phyloP scores from a whole-genome alignment of 1,284 basidiomycete species.

The Marasmius fiardii region DNA sequence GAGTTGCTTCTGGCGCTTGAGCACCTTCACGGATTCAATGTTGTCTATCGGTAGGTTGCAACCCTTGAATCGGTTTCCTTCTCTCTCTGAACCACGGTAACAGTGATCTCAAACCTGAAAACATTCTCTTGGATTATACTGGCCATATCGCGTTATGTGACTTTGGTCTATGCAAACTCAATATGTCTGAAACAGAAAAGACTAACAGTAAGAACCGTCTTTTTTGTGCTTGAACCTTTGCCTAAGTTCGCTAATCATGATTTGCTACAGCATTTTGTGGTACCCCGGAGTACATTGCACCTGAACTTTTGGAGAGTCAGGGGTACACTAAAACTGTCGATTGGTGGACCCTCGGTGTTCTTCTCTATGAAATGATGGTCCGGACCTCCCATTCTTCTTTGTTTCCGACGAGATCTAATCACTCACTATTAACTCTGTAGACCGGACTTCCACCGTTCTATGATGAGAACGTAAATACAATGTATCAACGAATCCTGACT shows the following conservation, averaged over 20 bases:
- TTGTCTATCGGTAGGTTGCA: conserved; percentile 83
- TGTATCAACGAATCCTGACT: conserved; percentile 96
- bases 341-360: conserved; percentile 99
- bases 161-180: conserved; percentile 98
- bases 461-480: conserved; percentile 96
- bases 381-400: conserved; percentile 14
- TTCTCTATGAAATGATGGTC: conserved; percentile 98
- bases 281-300: conserved; percentile 98
- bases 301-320: conserved; percentile 93
- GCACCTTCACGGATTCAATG: conserved; percentile 96
- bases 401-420: not conserved
- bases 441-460: conserved; percentile 98
- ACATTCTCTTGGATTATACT: conserved; percentile 95
- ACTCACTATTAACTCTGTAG: conserved; percentile 29
- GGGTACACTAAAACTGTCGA: conserved; percentile 99
- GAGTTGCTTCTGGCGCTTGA: conserved; percentile 94
- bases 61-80: not conserved
- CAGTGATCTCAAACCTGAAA: conserved; percentile 96
- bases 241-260: conserved; percentile 10
- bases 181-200: conserved; percentile 97
- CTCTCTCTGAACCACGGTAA: not conserved
- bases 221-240: conserved; percentile 6
- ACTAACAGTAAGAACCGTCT: conserved; percentile 80
- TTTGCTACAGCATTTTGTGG: conserved; percentile 84
- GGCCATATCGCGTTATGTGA: conserved; percentile 98